Evolutionary conservation across 2,329 filamentous ascomycete genomes (phyloP).

Genomic region (Xylaria hypoxylon): DNA sequence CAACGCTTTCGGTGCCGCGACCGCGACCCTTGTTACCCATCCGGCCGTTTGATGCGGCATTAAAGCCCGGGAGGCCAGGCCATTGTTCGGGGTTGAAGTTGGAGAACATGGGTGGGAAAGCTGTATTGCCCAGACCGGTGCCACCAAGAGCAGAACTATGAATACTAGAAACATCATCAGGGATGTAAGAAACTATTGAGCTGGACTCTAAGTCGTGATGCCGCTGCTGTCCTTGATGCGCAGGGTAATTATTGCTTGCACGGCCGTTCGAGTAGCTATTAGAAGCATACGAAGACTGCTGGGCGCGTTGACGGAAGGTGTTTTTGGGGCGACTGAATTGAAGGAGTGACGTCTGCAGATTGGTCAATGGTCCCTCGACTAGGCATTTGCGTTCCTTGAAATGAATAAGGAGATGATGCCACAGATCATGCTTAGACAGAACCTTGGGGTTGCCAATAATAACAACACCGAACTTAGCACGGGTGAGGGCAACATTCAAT

Average conservation of each 20-base stretch:
- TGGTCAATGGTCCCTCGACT: constrained; percentile 93
- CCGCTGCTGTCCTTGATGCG: constrained; percentile 56
- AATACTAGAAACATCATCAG: constrained; percentile 95
- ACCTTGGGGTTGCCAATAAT: constrained; percentile 99
- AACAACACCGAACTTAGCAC: constrained; percentile 95
- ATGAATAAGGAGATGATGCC: constrained; percentile 94
- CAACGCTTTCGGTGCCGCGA: constrained; percentile 79
- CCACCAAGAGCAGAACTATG: constrained; percentile 92
- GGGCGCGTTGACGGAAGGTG: constrained; percentile 85
- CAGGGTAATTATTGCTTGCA: constrained; percentile 48
- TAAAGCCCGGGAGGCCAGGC: constrained; percentile 81
- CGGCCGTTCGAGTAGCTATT: constrained; percentile 51
- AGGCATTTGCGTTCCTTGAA: constrained; percentile 98
- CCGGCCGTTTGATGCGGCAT: constrained; percentile 65
- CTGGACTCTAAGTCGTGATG: constrained; percentile 77
- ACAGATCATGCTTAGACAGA: constrained; percentile 95
- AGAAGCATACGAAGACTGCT: constrained; percentile 76
- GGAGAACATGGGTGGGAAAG: constrained; percentile 95
- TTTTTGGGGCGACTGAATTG: constrained; percentile 96
- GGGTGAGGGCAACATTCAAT: constrained; percentile 95
- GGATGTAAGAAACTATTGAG: constrained; percentile 94
- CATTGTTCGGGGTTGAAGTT: constrained; percentile 89
- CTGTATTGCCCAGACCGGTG: constrained; percentile 77
- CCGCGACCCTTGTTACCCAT: constrained; percentile 74
- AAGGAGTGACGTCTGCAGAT: constrained; percentile 93